Evolutionary conservation across 148 eudicot species (phyloP).

Genomic region (Persicaria tinctoria): DNA sequence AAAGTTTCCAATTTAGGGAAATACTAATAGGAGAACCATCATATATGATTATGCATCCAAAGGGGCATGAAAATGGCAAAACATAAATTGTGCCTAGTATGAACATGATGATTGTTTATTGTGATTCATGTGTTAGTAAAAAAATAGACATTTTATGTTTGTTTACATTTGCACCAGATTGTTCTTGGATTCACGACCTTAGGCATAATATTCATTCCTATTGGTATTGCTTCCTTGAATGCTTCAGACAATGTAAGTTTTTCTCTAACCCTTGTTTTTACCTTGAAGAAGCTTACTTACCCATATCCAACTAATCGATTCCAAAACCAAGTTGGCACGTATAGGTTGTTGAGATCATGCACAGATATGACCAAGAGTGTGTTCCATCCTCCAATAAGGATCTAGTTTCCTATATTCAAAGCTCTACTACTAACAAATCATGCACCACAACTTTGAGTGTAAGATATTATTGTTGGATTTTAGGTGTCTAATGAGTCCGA

Average conservation of each 20-base stretch:
- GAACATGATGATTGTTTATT: neutral
- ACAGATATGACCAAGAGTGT: constrained; percentile 63
- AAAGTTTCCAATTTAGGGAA: neutral
- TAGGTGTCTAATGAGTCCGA: neutral
- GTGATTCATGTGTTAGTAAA: neutral
- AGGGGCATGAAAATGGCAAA: neutral
- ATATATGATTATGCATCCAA: neutral
- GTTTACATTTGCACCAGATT: constrained; percentile 32
- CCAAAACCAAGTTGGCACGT: neutral
- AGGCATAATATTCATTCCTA: constrained; percentile 65
- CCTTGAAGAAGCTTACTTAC: neutral
- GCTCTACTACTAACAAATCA: constrained; percentile 49
- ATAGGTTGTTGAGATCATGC: constrained; percentile 73
- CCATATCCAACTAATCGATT: neutral
- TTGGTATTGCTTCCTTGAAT: constrained; percentile 55
- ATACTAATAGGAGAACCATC: neutral
- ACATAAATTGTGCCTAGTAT: neutral
- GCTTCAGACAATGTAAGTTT: constrained; percentile 57
- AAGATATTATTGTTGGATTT: constrained; percentile 14
- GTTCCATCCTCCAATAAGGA: constrained; percentile 29
- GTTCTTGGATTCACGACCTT: constrained; percentile 39
- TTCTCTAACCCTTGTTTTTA: constrained; percentile 1
- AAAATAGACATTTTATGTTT: neutral
- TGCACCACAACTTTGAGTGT: constrained; percentile 53
- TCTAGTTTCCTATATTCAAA: constrained; percentile 43